phyloP scores from a whole-genome alignment of 371 early-diverging fungal genomes.

The Pancytospora philotis region DNA sequence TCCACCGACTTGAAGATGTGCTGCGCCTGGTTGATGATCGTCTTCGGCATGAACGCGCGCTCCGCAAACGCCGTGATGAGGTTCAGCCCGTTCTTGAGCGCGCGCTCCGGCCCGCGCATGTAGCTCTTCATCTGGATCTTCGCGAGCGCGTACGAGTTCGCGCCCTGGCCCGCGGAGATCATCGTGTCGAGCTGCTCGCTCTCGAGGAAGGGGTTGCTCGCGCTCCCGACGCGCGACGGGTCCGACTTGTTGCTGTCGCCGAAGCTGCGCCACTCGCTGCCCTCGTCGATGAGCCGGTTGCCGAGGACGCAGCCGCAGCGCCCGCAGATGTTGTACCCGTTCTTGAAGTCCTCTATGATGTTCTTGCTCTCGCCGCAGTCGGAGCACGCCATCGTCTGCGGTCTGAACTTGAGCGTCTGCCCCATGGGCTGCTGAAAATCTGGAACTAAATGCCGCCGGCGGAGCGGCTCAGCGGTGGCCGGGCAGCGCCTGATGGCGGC shows the following conservation, averaged over 20 bases:
- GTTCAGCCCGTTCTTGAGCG: conserved; percentile 74
- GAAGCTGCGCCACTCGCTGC: conserved; percentile 97
- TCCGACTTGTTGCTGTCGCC: conserved; percentile 73
- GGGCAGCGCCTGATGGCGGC: neutral
- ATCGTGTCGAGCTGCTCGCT: conserved; percentile 59
- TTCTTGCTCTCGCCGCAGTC: conserved; percentile 64
- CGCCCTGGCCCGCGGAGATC: conserved; percentile 52
- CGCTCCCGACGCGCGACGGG: conserved; percentile 93
- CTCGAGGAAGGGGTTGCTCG: conserved; percentile 62
- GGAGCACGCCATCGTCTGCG: conserved; percentile 38
- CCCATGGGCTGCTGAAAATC: conserved; percentile 18
- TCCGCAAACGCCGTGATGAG: conserved; percentile 81
- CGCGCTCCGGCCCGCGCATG: conserved; percentile 63
- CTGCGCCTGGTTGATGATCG: conserved; percentile 80
- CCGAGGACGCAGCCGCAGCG: conserved; percentile 85
- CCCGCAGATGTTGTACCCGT: conserved; percentile 82
- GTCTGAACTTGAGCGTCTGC: conserved; percentile 28
- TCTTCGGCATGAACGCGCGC: conserved; percentile 69
- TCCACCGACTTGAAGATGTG: conserved; percentile 72
- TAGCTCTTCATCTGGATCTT: conserved; percentile 60
- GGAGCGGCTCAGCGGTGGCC: neutral
- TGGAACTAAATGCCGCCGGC: neutral
- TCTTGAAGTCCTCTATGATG: conserved; percentile 81
- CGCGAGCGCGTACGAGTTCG: conserved; percentile 50
- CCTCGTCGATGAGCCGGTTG: conserved; percentile 88